phyloP scores from a whole-genome alignment of 306 rosid species.

The Vachellia pachyceras region DNA sequence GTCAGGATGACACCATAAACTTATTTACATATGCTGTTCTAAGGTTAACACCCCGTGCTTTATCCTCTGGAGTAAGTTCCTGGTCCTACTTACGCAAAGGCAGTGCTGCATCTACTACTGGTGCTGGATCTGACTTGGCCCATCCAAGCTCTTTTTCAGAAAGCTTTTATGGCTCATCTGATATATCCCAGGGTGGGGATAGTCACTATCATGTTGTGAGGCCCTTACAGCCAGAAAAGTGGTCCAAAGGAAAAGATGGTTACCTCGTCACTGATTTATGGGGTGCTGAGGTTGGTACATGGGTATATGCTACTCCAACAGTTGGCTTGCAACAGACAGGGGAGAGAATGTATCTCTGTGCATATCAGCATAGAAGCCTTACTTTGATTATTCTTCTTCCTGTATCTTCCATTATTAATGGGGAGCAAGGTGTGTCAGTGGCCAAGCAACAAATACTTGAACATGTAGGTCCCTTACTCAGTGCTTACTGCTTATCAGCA shows the following conservation, averaged over 20 bases:
- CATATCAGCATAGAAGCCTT: conserved; percentile 85
- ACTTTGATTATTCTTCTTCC: conserved; percentile 83
- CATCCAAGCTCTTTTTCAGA: conserved; percentile 60
- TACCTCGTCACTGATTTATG: conserved; percentile 93
- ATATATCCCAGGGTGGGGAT: conserved; percentile 49
- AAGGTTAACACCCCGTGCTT: conserved; percentile 84
- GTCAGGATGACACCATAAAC: conserved; percentile 88
- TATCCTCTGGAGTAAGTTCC: conserved; percentile 82
- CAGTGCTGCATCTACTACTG: conserved; percentile 53
- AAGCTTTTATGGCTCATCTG: conserved; percentile 58
- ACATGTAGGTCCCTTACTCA: conserved; percentile 64
- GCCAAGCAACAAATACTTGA: conserved; percentile 84
- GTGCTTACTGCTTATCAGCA: neutral
- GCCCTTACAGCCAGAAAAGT: conserved; percentile 78
- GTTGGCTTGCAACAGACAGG: conserved; percentile 72
- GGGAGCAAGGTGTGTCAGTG: conserved; percentile 80
- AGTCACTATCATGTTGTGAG: conserved; percentile 61
- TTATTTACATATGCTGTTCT: conserved; percentile 92
- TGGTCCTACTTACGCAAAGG: conserved; percentile 95
- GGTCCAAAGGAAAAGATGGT: conserved; percentile 95
- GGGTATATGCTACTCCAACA: conserved; percentile 70
- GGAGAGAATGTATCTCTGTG: conserved; percentile 89
- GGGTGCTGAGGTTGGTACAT: conserved; percentile 79
- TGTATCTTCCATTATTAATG: conserved; percentile 65
- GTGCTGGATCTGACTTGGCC: conserved; percentile 54